phyloP scores from a whole-genome alignment of 1,284 basidiomycete species.

The Ceratobasidium sp. region DNA sequence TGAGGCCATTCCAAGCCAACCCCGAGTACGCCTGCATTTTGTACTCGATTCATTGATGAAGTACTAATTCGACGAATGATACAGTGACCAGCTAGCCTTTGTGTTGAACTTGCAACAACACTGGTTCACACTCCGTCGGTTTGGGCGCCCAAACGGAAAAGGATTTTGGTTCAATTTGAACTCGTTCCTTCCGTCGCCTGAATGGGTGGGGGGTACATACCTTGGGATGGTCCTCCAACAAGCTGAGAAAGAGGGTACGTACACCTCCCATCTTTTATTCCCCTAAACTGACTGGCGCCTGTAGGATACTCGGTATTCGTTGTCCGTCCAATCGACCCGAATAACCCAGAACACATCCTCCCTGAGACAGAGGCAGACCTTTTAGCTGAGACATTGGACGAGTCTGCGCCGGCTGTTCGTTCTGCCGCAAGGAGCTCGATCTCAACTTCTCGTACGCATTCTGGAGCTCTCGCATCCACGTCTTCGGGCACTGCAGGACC shows the following conservation, averaged over 20 bases:
- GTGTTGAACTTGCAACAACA: constrained; percentile 89
- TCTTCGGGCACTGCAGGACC: background rate
- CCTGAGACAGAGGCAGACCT: constrained; percentile 76
- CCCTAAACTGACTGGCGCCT: background rate
- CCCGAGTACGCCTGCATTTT: constrained; percentile 74
- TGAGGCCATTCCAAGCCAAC: constrained; percentile 78
- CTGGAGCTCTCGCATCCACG: background rate
- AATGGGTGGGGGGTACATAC: constrained; percentile 88
- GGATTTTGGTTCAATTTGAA: constrained; percentile 94
- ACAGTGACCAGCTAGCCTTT: constrained; percentile 86
- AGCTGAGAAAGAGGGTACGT: constrained; percentile 82
- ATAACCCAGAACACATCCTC: constrained; percentile 61
- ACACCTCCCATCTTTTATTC: background rate
- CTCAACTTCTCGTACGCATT: background rate
- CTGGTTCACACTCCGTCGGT: constrained; percentile 91
- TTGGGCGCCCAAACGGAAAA: constrained; percentile 70
- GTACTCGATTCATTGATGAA: background rate
- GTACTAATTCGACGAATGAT: constrained; percentile 43
- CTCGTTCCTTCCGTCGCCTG: constrained; percentile 77
- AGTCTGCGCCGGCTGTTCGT: constrained; percentile 60
- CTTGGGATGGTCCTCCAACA: constrained; percentile 89
- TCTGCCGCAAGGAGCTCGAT: background rate
- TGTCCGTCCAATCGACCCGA: constrained; percentile 69
- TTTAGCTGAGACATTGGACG: constrained; percentile 70
- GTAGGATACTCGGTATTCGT: constrained; percentile 92